phyloP scores from a whole-genome alignment of 2,329 filamentous ascomycete genomes.

The Metarhizium sp. region DNA sequence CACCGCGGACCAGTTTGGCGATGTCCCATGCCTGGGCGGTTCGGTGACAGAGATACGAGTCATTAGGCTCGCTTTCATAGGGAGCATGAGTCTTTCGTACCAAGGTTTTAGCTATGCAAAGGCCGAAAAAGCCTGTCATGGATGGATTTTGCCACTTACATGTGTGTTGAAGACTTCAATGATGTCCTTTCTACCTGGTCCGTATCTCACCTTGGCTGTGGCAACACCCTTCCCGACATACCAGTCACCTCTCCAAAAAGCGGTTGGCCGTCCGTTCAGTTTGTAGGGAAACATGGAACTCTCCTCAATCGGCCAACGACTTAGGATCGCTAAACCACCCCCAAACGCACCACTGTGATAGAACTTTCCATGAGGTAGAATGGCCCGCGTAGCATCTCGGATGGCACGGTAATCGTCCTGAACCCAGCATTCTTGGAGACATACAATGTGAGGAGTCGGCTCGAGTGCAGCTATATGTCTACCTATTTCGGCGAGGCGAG shows the following conservation, averaged over 20 bases:
- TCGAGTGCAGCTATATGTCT: slow-evolving; percentile 60
- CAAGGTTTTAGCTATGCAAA: background rate
- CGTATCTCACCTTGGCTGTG: slow-evolving; percentile 67
- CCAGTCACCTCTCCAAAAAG: slow-evolving; percentile 93
- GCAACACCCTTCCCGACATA: slow-evolving; percentile 93
- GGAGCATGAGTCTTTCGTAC: slow-evolving; percentile 57
- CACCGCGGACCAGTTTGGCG: slow-evolving; percentile 75
- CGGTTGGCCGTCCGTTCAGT: slow-evolving; percentile 87
- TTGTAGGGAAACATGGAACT: slow-evolving; percentile 79
- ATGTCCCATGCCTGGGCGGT: slow-evolving; percentile 94
- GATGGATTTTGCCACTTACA: slow-evolving; percentile 31
- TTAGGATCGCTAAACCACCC: slow-evolving; percentile 79
- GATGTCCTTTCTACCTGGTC: slow-evolving; percentile 52
- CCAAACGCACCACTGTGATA: slow-evolving; percentile 87
- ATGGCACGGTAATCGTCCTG: slow-evolving; percentile 75
- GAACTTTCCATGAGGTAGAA: slow-evolving; percentile 87
- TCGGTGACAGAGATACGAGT: slow-evolving; percentile 84
- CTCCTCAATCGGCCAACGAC: slow-evolving; percentile 85
- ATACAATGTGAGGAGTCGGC: slow-evolving; percentile 73
- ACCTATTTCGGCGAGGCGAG: slow-evolving; percentile 77
- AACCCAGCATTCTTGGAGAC: slow-evolving; percentile 93
- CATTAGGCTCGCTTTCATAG: slow-evolving; percentile 69
- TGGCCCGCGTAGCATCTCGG: slow-evolving; percentile 58
- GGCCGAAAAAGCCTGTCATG: background rate
- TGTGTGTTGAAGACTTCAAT: slow-evolving; percentile 92